phyloP scores from a whole-genome alignment of 495 filamentous ascomycete genomes.

The Hypoxylon lienhwacheense region DNA sequence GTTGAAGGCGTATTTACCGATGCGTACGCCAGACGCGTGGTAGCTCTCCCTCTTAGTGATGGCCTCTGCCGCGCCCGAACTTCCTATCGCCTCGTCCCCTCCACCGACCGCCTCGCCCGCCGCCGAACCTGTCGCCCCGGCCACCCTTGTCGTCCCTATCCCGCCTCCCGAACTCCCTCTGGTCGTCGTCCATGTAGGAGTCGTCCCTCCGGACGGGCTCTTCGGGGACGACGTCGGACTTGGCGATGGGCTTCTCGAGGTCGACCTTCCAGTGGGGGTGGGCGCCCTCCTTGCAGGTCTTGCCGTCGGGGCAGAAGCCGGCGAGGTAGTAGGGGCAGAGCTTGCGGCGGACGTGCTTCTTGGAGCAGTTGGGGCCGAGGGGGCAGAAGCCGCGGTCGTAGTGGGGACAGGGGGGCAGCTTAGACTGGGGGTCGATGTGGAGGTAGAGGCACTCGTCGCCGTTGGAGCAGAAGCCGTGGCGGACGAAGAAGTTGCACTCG shows the following conservation, averaged over 20 bases:
- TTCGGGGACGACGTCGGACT: constrained; percentile 58
- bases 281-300: constrained; percentile 71
- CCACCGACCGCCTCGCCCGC: constrained; percentile 38
- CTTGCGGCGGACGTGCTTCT: constrained; percentile 77
- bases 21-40: not conserved
- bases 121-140: constrained; percentile 35
- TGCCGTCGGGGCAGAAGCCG: constrained; percentile 91
- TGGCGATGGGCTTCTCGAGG: constrained; percentile 71
- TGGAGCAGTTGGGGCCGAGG: constrained; percentile 79
- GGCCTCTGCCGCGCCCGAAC: constrained; percentile 39
- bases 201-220: constrained; percentile 59
- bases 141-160: constrained; percentile 56
- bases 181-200: constrained; percentile 50
- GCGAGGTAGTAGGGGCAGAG: constrained; percentile 87
- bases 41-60: constrained; percentile 21
- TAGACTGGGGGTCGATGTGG: constrained; percentile 81
- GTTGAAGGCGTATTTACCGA: not conserved
- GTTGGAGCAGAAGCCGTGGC: constrained; percentile 90
- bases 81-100: constrained; percentile 42
- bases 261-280: constrained; percentile 79
- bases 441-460: constrained; percentile 96
- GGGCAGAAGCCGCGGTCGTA: constrained; percentile 97
- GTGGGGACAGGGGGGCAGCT: constrained; percentile 84
- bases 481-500: constrained; percentile 89
- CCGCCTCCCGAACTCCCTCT: constrained; percentile 49